Conservation (phyloP, 2,329 filamentous ascomycete species). For the Venturia aucupariae region DNA sequence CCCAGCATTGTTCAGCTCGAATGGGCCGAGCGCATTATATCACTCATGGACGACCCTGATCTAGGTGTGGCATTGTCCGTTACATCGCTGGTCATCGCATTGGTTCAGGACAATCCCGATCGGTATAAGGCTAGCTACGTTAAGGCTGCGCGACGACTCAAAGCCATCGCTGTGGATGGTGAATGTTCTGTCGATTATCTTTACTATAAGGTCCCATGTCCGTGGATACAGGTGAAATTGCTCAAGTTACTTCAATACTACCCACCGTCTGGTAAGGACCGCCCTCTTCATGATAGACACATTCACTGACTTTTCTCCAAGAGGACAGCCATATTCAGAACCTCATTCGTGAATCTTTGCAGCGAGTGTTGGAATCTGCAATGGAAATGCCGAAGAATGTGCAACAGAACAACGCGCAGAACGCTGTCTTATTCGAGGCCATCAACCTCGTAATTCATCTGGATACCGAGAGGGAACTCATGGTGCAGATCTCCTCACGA, state of each 20-base stretch:
- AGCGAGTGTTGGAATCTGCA: conserved; percentile 82
- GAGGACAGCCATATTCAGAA: conserved; percentile 88
- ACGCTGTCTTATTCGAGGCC: conserved; percentile 94
- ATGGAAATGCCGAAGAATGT: conserved; percentile 96
- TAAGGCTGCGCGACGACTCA: conserved; percentile 82
- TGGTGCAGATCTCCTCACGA: conserved; percentile 89
- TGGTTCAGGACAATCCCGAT: conserved; percentile 89
- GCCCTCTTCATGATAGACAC: conserved; percentile 9
- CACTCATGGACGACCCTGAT: conserved; percentile 95
- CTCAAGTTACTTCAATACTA: conserved; percentile 91
- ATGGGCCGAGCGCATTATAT: conserved; percentile 96
- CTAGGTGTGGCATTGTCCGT: conserved; percentile 92
- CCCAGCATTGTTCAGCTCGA: conserved; percentile 89
- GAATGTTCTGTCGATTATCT: conserved; percentile 88
- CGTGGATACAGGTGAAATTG: conserved; percentile 96
- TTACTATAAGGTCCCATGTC: conserved; percentile 99
- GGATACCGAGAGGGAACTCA: conserved; percentile 85
- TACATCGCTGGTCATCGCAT: conserved; percentile 86
- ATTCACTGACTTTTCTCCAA: conserved; percentile 30
- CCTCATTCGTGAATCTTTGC: conserved; percentile 83
- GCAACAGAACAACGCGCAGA: conserved; percentile 98
- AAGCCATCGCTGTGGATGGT: conserved; percentile 81
- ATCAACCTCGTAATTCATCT: conserved; percentile 98
- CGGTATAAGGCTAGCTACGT: conserved; percentile 90
- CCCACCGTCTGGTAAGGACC: conserved; percentile 67